Evolutionary conservation across 129 eudicot species (phyloP), one percentile per base, ranked within the genome.

Genomic region (Ambrosia trifida): DNA sequence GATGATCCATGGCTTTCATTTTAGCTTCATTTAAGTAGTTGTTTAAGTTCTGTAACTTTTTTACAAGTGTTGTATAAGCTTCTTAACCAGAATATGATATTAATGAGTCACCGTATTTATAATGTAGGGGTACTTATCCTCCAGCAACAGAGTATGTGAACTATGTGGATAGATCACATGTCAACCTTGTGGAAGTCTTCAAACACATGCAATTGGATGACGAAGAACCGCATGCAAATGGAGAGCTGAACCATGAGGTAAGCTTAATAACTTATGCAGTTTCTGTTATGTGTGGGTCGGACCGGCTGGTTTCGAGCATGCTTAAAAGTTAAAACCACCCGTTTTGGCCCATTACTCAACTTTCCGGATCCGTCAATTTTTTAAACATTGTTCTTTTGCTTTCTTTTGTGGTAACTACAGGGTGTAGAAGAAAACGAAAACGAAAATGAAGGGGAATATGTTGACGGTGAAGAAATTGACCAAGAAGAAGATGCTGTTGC

Each of bases 161-260:
- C 44, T 84, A 86, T 85, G 88, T 84, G 64, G 90, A 86, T 49
- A 89, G 88, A 83, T 85, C 91, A 81, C 80, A 83, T 47, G 85
- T 80, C 43, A 87, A 87, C 74, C 89, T 91, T 31, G 98, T 91
- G 66, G 98, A 91, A 64, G 85, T 78, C 51, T 91, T 91, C 60
- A 91, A 85, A 77, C 76, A 78, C 82, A 88, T 91, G 95, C 91
- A 86, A 70, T 68, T 91, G 74, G 93, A 84, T n/a, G 91, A 83
- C 67, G 97, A 83, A 61, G 87, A 84, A 60, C 76, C 84, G 62
- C 85, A 76, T 67, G 95, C 86, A 83, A 91, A 91, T 73, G 98
- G 98, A 79, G 91, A 40, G 51, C 66, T 84, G 52, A 87, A 81
- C 75, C 87, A 86, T 50, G 96, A 91, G 87, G 98, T 79, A 81